These are phyloP conservation scores for Syncephalastrum sp. DNA, from an alignment of 371 early-diverging fungal species.

Conservation along the genomic window DNA sequence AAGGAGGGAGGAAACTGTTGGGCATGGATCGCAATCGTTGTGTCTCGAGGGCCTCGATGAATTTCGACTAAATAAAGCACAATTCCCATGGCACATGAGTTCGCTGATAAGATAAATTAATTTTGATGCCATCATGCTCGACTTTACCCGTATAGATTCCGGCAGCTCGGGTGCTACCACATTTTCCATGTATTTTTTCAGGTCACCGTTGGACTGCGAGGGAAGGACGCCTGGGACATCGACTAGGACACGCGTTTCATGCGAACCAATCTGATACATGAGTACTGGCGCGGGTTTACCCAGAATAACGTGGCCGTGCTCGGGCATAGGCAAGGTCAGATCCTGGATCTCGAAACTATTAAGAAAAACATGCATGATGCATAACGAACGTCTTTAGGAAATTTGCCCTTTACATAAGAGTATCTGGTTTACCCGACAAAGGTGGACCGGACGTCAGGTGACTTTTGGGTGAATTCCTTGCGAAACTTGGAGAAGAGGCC, in stretches of 20 bases:
- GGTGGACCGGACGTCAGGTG: conserved; percentile 63
- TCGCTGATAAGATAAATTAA: conserved; percentile 11
- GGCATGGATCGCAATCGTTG: conserved; percentile 87
- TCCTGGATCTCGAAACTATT: conserved; percentile 62
- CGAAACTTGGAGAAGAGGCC: conserved; percentile 95
- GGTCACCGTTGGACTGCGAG: conserved; percentile 56
- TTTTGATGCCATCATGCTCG: not conserved
- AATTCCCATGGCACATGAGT: not conserved
- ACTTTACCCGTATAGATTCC: conserved; percentile 51
- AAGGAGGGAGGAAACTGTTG: conserved; percentile 82
- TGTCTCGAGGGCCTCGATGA: conserved; percentile 69
- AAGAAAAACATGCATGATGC: not conserved
- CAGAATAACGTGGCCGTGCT: conserved; percentile 90
- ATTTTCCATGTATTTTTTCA: conserved; percentile 64
- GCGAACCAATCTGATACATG: conserved; percentile 88
- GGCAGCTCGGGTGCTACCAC: conserved; percentile 74
- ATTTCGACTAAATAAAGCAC: conserved; percentile 43
- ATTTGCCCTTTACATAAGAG: not conserved
- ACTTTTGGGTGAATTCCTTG: conserved; percentile 59
- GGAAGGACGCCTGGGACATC: conserved; percentile 93
- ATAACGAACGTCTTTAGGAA: not conserved
- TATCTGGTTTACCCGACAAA: conserved; percentile 71
- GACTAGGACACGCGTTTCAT: conserved; percentile 89
- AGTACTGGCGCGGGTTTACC: conserved; percentile 87
- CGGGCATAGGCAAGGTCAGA: conserved; percentile 73